These are phyloP conservation scores for Corrigiola litoralis DNA, from an alignment of 179 eudicot genomes.

Conservation along the genomic window DNA sequence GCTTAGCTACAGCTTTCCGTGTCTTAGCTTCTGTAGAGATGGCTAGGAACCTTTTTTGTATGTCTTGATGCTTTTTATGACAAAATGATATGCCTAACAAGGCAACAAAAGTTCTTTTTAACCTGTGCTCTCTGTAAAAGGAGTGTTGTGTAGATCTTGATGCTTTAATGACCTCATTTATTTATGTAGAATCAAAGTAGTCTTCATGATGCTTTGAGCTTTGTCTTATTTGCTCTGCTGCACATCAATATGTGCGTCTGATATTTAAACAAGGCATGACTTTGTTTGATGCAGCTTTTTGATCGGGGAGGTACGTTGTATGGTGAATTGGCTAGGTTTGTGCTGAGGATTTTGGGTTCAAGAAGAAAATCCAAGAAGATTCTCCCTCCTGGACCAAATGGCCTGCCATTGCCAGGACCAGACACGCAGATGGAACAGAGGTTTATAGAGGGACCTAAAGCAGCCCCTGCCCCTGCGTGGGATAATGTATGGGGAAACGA, in stretches of 20 bases:
- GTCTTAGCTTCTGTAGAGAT: no score
- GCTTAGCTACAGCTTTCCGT: no score
- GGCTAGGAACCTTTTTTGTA: no score
- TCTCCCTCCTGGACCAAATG: slow-evolving; percentile 48
- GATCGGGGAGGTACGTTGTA: slow-evolving; percentile 76
- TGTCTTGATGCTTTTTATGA: no score
- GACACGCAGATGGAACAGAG: slow-evolving; percentile 33
- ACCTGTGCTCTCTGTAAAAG: no score
- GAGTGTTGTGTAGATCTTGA: no score
- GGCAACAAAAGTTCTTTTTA: no score
- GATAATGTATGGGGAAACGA: slow-evolving; percentile 68
- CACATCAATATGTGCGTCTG: neutral
- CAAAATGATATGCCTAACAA: no score
- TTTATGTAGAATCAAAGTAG: no score
- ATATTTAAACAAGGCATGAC: neutral
- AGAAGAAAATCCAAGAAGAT: slow-evolving; percentile 45
- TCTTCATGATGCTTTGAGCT: no score
- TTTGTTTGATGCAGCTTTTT: slow-evolving; percentile 50
- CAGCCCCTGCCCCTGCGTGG: slow-evolving; percentile 54
- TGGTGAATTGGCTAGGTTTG: slow-evolving; percentile 91
- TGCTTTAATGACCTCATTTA: no score
- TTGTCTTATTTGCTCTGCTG: no score
- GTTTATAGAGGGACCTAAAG: slow-evolving; percentile 53
- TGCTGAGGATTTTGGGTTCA: slow-evolving; percentile 62
- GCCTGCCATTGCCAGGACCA: slow-evolving; percentile 47